A percentile compares a stretch with the other conserved stretches of the same genome.
Conservation (phyloP, 371 early-diverging fungal genomes). For the Mortierella sp. region DNA sequence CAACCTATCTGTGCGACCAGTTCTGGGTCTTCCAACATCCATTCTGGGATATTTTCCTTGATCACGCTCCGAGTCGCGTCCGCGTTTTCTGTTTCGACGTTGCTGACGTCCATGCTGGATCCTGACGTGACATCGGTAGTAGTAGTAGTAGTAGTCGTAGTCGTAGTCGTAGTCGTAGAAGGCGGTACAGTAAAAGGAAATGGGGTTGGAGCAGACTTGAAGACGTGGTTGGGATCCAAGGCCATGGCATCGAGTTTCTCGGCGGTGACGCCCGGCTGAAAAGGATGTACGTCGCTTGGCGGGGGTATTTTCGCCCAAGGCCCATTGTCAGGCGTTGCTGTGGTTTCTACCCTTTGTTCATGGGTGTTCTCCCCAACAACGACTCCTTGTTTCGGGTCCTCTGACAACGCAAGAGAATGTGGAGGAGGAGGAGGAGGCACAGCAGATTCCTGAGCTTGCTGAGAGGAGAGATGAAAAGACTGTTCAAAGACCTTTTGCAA, state of each 20-base stretch:
- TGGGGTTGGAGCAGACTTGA: conserved; percentile 31
- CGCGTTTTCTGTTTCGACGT: background rate
- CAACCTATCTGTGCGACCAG: conserved; percentile 4
- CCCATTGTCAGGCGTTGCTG: conserved; percentile 15
- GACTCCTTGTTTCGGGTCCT: too few relatives aligned
- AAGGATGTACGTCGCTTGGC: conserved; percentile 17
- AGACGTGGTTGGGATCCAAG: conserved; percentile 37
- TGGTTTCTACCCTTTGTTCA: background rate
- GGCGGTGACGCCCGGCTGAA: conserved; percentile 32
- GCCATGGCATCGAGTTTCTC: conserved; percentile 51
- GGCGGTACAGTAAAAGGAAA: conserved; percentile 20
- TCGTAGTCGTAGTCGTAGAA: background rate
- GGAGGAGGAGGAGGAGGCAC: too few relatives aligned
- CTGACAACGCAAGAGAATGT: too few relatives aligned
- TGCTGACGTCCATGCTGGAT: background rate
- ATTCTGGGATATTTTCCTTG: conserved; percentile 23
- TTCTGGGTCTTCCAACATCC: conserved; percentile 38
- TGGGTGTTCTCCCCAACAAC: background rate
- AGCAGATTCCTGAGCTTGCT: background rate
- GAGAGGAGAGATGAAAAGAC: conserved; percentile 3
- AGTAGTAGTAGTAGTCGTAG: background rate
- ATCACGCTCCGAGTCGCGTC: background rate
- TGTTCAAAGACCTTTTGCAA: conserved; percentile 17
- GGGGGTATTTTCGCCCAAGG: conserved; percentile 38
- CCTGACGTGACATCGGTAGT: background rate